Base-by-base conservation (phyloP, 306 rosid genomes). In the Sicyos baderoa region DNA sequence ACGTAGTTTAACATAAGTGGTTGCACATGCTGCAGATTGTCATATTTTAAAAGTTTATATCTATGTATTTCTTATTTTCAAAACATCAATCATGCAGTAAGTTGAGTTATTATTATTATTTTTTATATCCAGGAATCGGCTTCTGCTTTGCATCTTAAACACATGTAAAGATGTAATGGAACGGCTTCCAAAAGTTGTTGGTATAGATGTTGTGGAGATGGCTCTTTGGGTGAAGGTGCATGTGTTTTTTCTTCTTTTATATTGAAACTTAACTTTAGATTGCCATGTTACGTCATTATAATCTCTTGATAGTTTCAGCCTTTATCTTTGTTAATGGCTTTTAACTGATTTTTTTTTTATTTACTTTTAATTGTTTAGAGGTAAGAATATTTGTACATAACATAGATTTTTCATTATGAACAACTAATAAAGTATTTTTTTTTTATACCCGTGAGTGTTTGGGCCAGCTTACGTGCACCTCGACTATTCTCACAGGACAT, bases 181-280 rank as follows among this genome's bases (percentile, higher is more conserved):
- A 63, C 97, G 89, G 75, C 83, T 90, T 75, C 99, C 99, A 51
- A 93, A 93, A 84, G 91, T 93, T 78, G 91, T 90, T 80, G 97
- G 97, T 63, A 77, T 93, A 56, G 99, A 93, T 86, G 90, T 93
- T 25, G 99, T 93, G 76, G 99, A 93, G 87, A 88, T 93, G 99
- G 99, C 99, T 81, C 95, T 93, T 69, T 90, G 99, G 99, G 99
- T 96, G 54, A 93, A 93, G 99, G 99, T 93, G 72, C 75, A 40
- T 74, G 65, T 74, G 78, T 71, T 65, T 72, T 52, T 74, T 70
- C 70, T 78, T 60, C 63, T 76, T 45, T 59, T 82, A 47, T 62
- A 71, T 70, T 63, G 29, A 44, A 62, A 42, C 53, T 29, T 51
- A 13, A 60, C 44, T n/a, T 54, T 52, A 48, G 3, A 10, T 29